These are phyloP conservation scores for Perkinsus chesapeaki DNA, from an alignment of 169 alveolate genomes.

Conservation along the genomic window DNA sequence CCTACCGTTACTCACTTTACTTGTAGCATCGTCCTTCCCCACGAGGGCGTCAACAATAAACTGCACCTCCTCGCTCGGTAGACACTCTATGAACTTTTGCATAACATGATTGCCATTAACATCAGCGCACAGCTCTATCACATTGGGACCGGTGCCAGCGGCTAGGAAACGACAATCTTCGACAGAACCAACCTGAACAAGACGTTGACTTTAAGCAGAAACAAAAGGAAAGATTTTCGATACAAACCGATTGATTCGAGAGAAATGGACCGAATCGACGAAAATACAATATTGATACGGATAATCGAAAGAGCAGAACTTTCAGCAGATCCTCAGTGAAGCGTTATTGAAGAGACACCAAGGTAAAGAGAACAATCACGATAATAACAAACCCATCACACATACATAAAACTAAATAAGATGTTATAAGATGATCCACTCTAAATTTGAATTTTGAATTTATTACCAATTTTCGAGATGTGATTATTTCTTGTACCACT, in stretches of 20 bases:
- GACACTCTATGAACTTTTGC: constrained; percentile 59
- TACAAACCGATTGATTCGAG: background rate
- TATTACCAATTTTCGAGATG: too few relatives aligned
- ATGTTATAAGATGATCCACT: too few relatives aligned
- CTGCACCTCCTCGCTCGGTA: constrained; percentile 56
- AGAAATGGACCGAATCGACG: too few relatives aligned
- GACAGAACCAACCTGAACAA: background rate
- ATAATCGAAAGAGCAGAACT: too few relatives aligned
- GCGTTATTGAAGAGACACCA: too few relatives aligned
- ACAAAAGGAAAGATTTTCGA: background rate
- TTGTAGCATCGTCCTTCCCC: constrained; percentile 16
- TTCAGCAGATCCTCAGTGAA: too few relatives aligned
- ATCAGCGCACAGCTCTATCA: constrained; percentile 53
- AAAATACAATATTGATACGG: too few relatives aligned
- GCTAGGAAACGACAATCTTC: background rate
- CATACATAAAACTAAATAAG: too few relatives aligned
- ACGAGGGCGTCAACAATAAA: constrained; percentile 61
- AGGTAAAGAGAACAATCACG: too few relatives aligned
- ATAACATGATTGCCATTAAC: constrained; percentile 84
- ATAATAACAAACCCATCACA: too few relatives aligned
- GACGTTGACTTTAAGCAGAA: background rate
- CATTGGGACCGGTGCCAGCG: background rate
- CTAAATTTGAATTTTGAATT: too few relatives aligned
- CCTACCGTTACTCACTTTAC: background rate
- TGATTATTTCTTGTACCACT: too few relatives aligned